Base-by-base conservation (phyloP, 1,139 yeast genomes). In the Suhomyces choctaworum region DNA sequence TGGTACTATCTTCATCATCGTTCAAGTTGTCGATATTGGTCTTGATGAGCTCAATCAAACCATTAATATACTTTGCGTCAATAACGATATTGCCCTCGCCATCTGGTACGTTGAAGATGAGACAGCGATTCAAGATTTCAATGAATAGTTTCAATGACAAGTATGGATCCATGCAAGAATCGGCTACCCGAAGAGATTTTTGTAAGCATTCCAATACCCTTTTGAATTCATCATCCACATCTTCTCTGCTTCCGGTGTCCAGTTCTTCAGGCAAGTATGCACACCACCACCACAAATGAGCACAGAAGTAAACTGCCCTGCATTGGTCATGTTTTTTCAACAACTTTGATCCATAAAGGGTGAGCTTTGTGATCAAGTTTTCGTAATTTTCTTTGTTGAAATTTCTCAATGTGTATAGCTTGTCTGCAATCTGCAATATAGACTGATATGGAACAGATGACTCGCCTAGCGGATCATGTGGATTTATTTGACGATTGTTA, bases 211-310 rank as follows among this genome's bases (percentile, higher is more conserved):
- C 77, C 46, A 70, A 55, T 2, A 71, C 76, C 29, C 76, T 51
- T 41, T 67, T 69, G n/a, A 63, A 61, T 39, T 68, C 73, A 22
- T 64, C 54, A 7, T 42, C 47, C 5, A 40, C 50, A 17, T 40
- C 35, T 11, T 33, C 42, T 13, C 35, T 37, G 3, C 23, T 42
- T 8, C 37, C 46, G 14, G 19, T 29, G 5, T 42, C 40, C 2
- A 22, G 33, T 10, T 42, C 37, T 19, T 56, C 62, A 16, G 60
- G 51, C 25, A 57, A 51, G 10, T 44, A 48, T 46, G 84, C 90
- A 14, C 82, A 74, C 58, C 94, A 85, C 95, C 96, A 89, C 96
- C 97, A 92, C 34, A 92, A 65, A 60, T 92, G 97, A 3, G 96
- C 82, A 35, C 96, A 90, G 36, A 79, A 64, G 53, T 85, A 87